Evolutionary conservation across 1,139 yeast species (phyloP), one percentile per base, ranked within the genome.

Genomic region (Magnusiomyces magnusii): DNA sequence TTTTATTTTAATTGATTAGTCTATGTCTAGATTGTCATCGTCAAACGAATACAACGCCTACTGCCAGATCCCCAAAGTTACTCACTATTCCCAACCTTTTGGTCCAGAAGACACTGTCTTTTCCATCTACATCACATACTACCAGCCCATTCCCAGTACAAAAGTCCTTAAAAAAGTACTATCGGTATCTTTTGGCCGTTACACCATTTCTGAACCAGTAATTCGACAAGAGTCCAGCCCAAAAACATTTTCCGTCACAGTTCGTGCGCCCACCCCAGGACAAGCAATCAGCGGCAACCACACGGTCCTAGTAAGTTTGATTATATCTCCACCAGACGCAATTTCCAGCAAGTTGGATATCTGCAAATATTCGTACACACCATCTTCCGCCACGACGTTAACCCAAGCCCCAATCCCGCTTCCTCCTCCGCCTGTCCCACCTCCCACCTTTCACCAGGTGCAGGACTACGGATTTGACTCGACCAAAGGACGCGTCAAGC

Each of bases 401-500:
- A 5, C 44, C 19, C 44, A 39, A 17, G 44, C 44, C 19, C 19
- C 44, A 15, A 5, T 39, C 44, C 44, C 44, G 19, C 44, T 3
- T 3, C 19, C 44, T 9, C 10, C 19, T 34, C 28, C 17, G 7
- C 47, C 17, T 19, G 15, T 23, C 50, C 17, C 28, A 52, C 51
- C 21, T 15, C 17, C 44, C 36, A 7, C 36, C 36, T 7, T 31
- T 17, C 10, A 39, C 44, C 58, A 51, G 27, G 56, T 53, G 36
- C 57, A 57, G 19, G 34, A 15, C 2, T 5, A 49, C 19, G 17
- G 23, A 25, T 44, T 36, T 31, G 27, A 44, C 9, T 5, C 24
- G 27, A 5, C 49, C 36, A 49, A 49, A 24, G 31, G 7, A 5
- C 31, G 96, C 97, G 66, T 93, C 92, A 73, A 97, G 93, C 72